Percentiles rank a stretch among this genome's conserved stretches.
These are phyloP conservation scores for Epichloe festucae DNA, from an alignment of 2,329 filamentous ascomycete genomes.

Conservation along the genomic window DNA sequence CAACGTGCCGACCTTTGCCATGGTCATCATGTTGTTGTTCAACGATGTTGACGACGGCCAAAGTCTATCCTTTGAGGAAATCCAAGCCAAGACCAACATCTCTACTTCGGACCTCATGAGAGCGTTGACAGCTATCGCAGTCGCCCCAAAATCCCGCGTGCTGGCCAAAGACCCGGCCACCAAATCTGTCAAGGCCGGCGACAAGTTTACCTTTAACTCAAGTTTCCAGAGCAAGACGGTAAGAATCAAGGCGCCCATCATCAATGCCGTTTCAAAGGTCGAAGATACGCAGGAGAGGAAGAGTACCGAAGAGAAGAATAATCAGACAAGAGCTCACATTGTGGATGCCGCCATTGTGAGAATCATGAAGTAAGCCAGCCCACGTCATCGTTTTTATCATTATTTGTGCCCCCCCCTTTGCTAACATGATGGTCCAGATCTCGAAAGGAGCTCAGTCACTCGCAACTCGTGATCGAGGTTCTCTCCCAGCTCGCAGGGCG, in stretches of 20 bases:
- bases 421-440: conserved; percentile 34
- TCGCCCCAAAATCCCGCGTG: conserved; percentile 72
- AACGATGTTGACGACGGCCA: conserved; percentile 53
- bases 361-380: conserved; percentile 64
- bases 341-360: conserved; percentile 67
- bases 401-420: not conserved
- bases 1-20: conserved; percentile 83
- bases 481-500: conserved; percentile 53
- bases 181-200: conserved; percentile 63
- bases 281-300: conserved; percentile 59
- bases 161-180: conserved; percentile 68
- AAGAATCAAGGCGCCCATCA: conserved; percentile 80
- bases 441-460: conserved; percentile 58
- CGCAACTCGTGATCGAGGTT: conserved; percentile 58
- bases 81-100: conserved; percentile 72
- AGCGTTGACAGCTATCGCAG: conserved; percentile 68
- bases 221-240: conserved; percentile 71
- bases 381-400: not conserved
- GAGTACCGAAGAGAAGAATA: conserved; percentile 63
- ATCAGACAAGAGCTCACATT: conserved; percentile 55
- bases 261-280: conserved; percentile 70
- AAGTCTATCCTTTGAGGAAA: conserved; percentile 55
- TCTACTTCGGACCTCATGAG: conserved; percentile 59
- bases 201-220: conserved; percentile 72
- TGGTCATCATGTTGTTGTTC: conserved; percentile 82